Conservation (phyloP, 208 protist species). For the Porcisia hertigi region DNA sequence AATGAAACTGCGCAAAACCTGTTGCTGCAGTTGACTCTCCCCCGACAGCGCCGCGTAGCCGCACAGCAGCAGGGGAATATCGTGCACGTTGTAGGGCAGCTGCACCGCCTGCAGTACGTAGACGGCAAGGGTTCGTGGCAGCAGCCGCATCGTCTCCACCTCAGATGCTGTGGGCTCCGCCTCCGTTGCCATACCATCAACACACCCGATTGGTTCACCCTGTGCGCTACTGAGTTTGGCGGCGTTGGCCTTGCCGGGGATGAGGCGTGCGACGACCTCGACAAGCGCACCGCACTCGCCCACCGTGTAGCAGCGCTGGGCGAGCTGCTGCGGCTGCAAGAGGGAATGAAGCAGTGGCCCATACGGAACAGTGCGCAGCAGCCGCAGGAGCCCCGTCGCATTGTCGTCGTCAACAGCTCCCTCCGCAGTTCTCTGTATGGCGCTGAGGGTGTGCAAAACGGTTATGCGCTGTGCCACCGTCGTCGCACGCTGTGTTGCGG, state of each 20-base stretch:
- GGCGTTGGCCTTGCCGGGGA: not conserved
- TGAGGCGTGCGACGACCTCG: slow-evolving; percentile 28
- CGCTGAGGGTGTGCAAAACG: slow-evolving; percentile 23
- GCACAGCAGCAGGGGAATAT: slow-evolving; percentile 50
- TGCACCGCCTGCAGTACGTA: slow-evolving; percentile 46
- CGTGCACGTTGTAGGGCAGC: slow-evolving; percentile 33
- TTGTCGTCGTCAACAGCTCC: slow-evolving; percentile 22
- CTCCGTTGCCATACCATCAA: not conserved
- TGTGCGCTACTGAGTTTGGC: not conserved
- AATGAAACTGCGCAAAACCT: slow-evolving; percentile 66
- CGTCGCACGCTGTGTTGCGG: not conserved
- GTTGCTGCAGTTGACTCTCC: slow-evolving; percentile 29
- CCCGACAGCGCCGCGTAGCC: slow-evolving; percentile 50
- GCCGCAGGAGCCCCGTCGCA: slow-evolving; percentile 12
- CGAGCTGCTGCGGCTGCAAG: slow-evolving; percentile 9
- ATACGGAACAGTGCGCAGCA: slow-evolving; percentile 25
- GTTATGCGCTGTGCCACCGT: slow-evolving; percentile 13
- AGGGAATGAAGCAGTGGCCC: slow-evolving; percentile 10
- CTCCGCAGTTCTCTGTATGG: slow-evolving; percentile 16
- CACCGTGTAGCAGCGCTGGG: slow-evolving; percentile 15
- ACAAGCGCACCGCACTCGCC: slow-evolving; percentile 35
- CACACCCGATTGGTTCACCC: not conserved
- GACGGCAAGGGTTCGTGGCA: slow-evolving; percentile 40
- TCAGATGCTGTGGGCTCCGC: not conserved
- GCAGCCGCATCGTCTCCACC: slow-evolving; percentile 18